phyloP scores from a whole-genome alignment of 495 filamentous ascomycete genomes.

The Xylaria scruposa region DNA sequence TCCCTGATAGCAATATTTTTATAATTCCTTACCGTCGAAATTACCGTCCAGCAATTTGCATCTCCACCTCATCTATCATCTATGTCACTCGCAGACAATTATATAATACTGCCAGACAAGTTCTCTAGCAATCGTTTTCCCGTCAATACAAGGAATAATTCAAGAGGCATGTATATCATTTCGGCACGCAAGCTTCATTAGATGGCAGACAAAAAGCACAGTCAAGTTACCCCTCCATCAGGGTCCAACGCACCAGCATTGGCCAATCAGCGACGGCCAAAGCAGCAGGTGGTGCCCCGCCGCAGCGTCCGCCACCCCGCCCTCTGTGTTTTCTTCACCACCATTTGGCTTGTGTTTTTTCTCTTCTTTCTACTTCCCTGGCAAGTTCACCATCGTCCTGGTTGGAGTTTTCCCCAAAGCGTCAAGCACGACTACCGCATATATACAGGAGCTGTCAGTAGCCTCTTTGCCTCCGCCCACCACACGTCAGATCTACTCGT shows the following conservation, averaged over 20 bases:
- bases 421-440: slow-evolving; percentile 37
- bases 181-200: too few species aligned
- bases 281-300: slow-evolving; percentile 33
- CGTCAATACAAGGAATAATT: too few species aligned
- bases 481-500: slow-evolving; percentile 17
- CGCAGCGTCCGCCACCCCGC: slow-evolving; percentile 38
- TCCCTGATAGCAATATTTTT: too few species aligned
- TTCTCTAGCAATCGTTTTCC: too few species aligned
- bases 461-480: slow-evolving; percentile 37
- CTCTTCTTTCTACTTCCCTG: slow-evolving; percentile 41
- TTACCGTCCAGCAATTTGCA: too few species aligned
- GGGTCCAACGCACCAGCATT: slow-evolving; percentile 22
- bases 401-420: slow-evolving; percentile 37
- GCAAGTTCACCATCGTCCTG: slow-evolving; percentile 36
- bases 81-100: too few species aligned
- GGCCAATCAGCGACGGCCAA: slow-evolving; percentile 31
- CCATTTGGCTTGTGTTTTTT: slow-evolving; percentile 38
- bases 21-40: too few species aligned
- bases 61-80: too few species aligned
- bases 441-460: slow-evolving; percentile 37
- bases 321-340: slow-evolving; percentile 42
- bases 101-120: too few species aligned
- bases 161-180: too few species aligned
- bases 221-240: slow-evolving; percentile 27
- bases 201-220: slow-evolving; percentile 27